Percentiles rank a stretch among this genome's conserved stretches.
These are phyloP conservation scores for Trichoderma sp. DNA, from an alignment of 2,329 filamentous ascomycete genomes.

Conservation along the genomic window DNA sequence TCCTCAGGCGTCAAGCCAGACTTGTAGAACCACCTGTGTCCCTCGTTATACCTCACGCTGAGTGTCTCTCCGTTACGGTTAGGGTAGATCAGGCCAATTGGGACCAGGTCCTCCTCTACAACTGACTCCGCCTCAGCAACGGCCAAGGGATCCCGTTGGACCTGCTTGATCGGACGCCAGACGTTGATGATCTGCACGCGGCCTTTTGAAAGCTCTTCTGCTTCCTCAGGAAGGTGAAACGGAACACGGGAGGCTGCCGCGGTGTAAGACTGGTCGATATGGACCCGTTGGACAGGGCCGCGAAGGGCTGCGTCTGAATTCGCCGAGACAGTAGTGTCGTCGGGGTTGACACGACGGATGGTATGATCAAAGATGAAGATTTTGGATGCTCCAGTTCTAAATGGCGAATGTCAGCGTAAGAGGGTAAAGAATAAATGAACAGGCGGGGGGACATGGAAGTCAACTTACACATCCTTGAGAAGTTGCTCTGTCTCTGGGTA, in stretches of 20 bases:
- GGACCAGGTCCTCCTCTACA: constrained; percentile 51
- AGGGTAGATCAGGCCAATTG: constrained; percentile 52
- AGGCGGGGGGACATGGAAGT: too few relatives aligned
- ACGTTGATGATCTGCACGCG: constrained; percentile 57
- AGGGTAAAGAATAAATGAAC: neutral
- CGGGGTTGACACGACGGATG: constrained; percentile 42
- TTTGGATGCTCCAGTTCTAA: constrained; percentile 55
- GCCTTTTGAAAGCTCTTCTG: constrained; percentile 44
- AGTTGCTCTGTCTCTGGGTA: constrained; percentile 72
- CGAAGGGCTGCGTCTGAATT: constrained; percentile 45
- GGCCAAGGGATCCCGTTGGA: constrained; percentile 55
- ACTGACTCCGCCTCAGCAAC: constrained; percentile 55
- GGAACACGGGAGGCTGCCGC: constrained; percentile 46
- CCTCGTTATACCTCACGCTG: constrained; percentile 41
- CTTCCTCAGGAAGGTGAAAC: constrained; percentile 45
- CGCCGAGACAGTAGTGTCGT: neutral
- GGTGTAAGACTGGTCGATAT: constrained; percentile 59
- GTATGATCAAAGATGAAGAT: constrained; percentile 66
- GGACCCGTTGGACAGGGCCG: constrained; percentile 46
- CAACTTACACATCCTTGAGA: constrained; percentile 58
- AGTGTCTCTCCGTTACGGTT: constrained; percentile 53
- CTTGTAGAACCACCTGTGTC: constrained; percentile 56
- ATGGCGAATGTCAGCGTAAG: neutral
- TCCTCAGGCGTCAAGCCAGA: constrained; percentile 53
- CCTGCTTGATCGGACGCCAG: constrained; percentile 53